Conservation (phyloP, 1,284 basidiomycete genomes). For the Marasmius tenuissimus region DNA sequence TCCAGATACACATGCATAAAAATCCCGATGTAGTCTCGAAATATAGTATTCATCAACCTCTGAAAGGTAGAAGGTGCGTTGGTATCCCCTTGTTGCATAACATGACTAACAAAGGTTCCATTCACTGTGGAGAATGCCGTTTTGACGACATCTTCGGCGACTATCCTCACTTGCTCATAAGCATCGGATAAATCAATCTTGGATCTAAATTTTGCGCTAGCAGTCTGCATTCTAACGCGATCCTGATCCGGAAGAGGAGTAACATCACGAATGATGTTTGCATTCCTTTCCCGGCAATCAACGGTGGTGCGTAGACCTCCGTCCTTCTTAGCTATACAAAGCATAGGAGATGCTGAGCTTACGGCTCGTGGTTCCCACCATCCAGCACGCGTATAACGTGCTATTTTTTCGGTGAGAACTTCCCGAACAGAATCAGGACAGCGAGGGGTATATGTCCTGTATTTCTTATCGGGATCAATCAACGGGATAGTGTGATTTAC, state of each 20-base stretch:
- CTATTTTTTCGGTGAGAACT: background rate
- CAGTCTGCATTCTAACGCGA: background rate
- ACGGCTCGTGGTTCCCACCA: background rate
- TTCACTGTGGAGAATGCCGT: too few relatives aligned
- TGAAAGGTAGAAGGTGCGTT: slow-evolving; percentile 18
- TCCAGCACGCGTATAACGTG: background rate
- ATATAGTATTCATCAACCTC: slow-evolving; percentile 21
- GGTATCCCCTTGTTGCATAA: background rate
- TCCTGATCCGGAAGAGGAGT: background rate
- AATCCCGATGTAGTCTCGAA: slow-evolving; percentile 23
- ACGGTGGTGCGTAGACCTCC: background rate
- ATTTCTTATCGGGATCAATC: background rate
- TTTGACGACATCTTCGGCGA: too few relatives aligned
- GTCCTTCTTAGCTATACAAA: background rate
- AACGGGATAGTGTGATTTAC: background rate
- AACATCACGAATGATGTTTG: background rate
- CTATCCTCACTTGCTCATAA: too few relatives aligned
- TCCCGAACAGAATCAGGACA: background rate
- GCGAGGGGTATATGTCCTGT: background rate
- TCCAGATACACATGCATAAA: slow-evolving; percentile 34
- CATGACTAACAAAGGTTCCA: too few relatives aligned
- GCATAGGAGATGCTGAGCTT: background rate
- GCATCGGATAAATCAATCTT: too few relatives aligned
- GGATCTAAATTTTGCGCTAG: too few relatives aligned
- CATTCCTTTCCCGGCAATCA: background rate